These are phyloP conservation scores for Pseudogymnoascus sp. DNA, from an alignment of 2,329 filamentous ascomycete species.

Conservation along the genomic window DNA sequence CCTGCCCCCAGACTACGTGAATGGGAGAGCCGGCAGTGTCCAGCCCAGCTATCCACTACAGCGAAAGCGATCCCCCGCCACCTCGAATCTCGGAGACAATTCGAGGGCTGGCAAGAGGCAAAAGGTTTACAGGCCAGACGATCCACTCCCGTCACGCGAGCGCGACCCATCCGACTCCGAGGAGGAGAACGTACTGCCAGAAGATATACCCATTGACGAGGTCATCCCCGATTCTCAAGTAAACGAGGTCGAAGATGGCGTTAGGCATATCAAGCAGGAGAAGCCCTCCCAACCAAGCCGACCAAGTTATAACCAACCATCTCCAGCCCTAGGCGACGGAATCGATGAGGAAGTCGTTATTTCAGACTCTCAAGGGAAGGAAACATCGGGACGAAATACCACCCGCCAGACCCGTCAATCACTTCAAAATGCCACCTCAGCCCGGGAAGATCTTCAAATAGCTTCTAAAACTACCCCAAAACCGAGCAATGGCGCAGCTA, in stretches of 20 bases:
- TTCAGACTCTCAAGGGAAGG: background rate
- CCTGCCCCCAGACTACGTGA: constrained; percentile 2
- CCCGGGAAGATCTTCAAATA: background rate
- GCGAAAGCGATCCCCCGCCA: constrained; percentile 8
- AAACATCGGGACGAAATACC: background rate
- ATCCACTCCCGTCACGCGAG: constrained; percentile 1
- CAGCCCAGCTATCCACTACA: background rate
- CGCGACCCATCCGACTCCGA: background rate
- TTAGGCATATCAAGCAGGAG: background rate
- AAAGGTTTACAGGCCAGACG: constrained; percentile 1
- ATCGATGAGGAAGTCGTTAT: background rate
- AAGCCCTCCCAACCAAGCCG: background rate
- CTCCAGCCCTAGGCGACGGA: background rate
- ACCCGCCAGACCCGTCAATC: background rate
- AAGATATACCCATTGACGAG: background rate
- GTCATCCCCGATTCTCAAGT: background rate
- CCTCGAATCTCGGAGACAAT: constrained; percentile 3
- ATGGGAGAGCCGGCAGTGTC: background rate
- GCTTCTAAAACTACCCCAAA: background rate
- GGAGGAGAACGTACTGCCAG: background rate
- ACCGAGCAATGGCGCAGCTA: background rate
- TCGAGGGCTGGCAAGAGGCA: constrained; percentile 5
- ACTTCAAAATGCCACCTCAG: background rate
- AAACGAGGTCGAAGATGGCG: background rate
- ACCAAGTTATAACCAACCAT: background rate